A percentile compares a stretch with the other conserved stretches of the same genome.
These are phyloP conservation scores for Boletus putidus DNA, from an alignment of 1,284 basidiomycete species.

Conservation along the genomic window DNA sequence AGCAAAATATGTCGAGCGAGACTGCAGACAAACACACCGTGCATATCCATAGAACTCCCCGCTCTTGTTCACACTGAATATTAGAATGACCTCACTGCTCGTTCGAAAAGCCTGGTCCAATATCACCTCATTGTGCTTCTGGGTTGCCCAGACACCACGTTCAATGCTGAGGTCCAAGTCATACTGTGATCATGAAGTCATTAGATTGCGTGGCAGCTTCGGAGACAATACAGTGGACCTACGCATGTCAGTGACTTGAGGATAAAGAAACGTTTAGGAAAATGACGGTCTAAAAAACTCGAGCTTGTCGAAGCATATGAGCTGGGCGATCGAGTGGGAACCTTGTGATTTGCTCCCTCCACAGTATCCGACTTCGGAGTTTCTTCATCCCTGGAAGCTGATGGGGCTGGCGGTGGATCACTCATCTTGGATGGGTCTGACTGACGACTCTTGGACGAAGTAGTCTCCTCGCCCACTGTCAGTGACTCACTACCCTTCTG, in stretches of 20 bases:
- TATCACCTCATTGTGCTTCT: slow-evolving; percentile 88
- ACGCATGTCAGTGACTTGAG: slow-evolving; percentile 86
- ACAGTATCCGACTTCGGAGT: not conserved
- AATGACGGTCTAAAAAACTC: slow-evolving; percentile 69
- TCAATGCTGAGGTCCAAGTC: slow-evolving; percentile 87
- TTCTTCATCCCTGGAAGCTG: slow-evolving; percentile 47
- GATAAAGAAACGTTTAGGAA: slow-evolving; percentile 89
- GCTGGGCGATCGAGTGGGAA: slow-evolving; percentile 54
- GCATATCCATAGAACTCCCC: slow-evolving; percentile 90
- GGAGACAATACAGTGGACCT: slow-evolving; percentile 2
- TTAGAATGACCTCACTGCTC: slow-evolving; percentile 80
- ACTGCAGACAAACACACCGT: slow-evolving; percentile 47
- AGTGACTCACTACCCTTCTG: slow-evolving; percentile 35
- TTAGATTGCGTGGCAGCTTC: not conserved
- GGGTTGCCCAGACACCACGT: slow-evolving; percentile 87
- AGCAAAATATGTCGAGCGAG: slow-evolving; percentile 7
- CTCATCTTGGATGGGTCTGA: not conserved
- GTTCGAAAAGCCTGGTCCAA: slow-evolving; percentile 91
- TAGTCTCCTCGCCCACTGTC: slow-evolving; percentile 22
- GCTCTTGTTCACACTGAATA: slow-evolving; percentile 92
- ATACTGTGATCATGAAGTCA: slow-evolving; percentile 46
- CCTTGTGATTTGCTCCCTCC: not conserved
- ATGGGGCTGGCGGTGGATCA: slow-evolving; percentile 30
- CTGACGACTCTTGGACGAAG: slow-evolving; percentile 30
- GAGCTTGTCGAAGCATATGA: slow-evolving; percentile 72